Evolutionary conservation across 805 yeast genomes (phyloP).

Genomic region (Metschnikowia rubicola): DNA sequence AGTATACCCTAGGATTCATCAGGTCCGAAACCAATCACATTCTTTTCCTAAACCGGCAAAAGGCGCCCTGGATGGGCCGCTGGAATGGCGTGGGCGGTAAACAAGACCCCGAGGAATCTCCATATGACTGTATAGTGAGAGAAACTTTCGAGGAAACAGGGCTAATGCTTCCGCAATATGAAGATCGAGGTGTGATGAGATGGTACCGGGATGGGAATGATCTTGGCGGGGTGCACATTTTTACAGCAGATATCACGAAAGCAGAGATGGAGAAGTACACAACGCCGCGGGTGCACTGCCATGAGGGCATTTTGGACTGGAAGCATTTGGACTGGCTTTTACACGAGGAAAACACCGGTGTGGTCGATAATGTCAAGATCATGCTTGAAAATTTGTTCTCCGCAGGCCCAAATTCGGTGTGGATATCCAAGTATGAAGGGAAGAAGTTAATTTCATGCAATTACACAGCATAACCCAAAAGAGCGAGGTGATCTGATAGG

Average conservation of each 20-base stretch:
- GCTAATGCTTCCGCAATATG: conserved; percentile 25
- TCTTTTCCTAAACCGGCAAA: conserved; percentile 38
- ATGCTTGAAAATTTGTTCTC: conserved; percentile 24
- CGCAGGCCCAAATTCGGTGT: conserved; percentile 23
- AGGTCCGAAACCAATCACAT: conserved; percentile 31
- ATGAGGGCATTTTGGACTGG: conserved; percentile 45
- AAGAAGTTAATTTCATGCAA: conserved; percentile 12
- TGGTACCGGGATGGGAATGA: conserved; percentile 31
- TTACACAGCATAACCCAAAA: conserved; percentile 2
- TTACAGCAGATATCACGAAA: conserved; percentile 32
- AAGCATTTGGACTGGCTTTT: conserved; percentile 35
- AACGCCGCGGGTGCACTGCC: conserved; percentile 29
- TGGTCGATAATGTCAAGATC: conserved; percentile 36
- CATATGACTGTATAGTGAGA: conserved; percentile 38
- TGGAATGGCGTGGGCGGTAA: conserved; percentile 50
- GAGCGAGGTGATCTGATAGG: neutral
- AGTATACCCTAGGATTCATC: conserved; percentile 26
- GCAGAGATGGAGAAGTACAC: conserved; percentile 22
- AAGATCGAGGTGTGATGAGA: conserved; percentile 32
- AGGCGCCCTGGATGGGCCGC: conserved; percentile 46
- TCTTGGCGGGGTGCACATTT: conserved; percentile 37
- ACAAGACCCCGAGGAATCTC: conserved; percentile 32
- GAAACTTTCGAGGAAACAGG: conserved; percentile 44
- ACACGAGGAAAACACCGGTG: conserved; percentile 34
- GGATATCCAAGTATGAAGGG: conserved; percentile 24